A percentile compares a stretch with the other conserved stretches of the same genome.
Evolutionary conservation across 2,329 filamentous ascomycete genomes (phyloP).

Genomic region (Rosellinia necatrix): DNA sequence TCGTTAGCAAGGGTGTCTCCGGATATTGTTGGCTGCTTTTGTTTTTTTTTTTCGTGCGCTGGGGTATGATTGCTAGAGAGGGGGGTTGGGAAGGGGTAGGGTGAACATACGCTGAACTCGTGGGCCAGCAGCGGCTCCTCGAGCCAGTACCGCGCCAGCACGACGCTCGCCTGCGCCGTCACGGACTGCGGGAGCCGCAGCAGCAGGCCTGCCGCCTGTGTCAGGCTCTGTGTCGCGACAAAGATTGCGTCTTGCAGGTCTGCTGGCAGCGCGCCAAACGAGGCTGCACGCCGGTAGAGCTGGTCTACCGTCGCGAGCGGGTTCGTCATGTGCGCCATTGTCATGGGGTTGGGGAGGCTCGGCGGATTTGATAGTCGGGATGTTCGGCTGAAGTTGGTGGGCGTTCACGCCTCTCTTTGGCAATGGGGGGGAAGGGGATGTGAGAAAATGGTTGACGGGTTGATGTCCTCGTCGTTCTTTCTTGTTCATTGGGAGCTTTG

Average conservation of each 20-base stretch:
- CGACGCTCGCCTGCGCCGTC: slow-evolving; percentile 81
- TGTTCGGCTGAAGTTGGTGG: no score
- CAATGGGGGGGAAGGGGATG: no score
- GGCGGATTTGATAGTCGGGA: no score
- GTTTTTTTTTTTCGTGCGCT: neutral
- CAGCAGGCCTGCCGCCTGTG: slow-evolving; percentile 79
- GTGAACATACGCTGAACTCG: slow-evolving; percentile 62
- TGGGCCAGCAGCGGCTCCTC: slow-evolving; percentile 57
- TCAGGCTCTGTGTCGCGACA: slow-evolving; percentile 72
- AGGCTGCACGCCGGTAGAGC: slow-evolving; percentile 58
- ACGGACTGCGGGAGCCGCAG: slow-evolving; percentile 84
- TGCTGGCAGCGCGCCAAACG: slow-evolving; percentile 63
- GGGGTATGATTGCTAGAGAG: neutral
- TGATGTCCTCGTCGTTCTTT: no score
- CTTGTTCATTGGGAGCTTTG: no score
- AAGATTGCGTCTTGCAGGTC: slow-evolving; percentile 75
- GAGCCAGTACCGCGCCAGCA: slow-evolving; percentile 82
- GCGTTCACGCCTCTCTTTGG: no score
- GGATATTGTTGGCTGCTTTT: neutral
- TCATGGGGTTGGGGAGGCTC: no score
- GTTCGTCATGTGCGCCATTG: slow-evolving; percentile 70
- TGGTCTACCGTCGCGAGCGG: slow-evolving; percentile 74
- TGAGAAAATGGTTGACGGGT: no score
- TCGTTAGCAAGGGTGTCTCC: no score
- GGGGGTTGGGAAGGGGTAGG: neutral